Percentiles rank a stretch among this genome's conserved stretches.
phyloP scores from a whole-genome alignment of 805 yeast genomes.

The Barnettozyma botsteinii region DNA sequence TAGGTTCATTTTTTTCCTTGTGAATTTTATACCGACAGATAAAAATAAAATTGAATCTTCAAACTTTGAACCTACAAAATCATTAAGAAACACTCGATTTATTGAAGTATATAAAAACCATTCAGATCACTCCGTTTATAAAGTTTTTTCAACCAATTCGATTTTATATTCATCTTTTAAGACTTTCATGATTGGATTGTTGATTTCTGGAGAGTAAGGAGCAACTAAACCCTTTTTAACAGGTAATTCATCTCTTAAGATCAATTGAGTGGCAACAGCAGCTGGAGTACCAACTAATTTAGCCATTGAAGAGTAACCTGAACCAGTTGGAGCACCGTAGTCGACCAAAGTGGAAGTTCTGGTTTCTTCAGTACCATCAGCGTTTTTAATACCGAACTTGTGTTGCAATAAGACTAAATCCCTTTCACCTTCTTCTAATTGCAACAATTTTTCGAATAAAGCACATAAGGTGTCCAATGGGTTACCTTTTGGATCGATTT shows the following conservation, averaged over 20 bases:
- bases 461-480: constrained; percentile 97
- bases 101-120: background rate
- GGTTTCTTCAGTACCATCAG: constrained; percentile 82
- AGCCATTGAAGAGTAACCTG: constrained; percentile 97
- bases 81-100: too few species aligned
- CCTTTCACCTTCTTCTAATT: constrained; percentile 91
- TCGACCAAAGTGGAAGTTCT: constrained; percentile 95
- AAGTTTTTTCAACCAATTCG: constrained; percentile 81
- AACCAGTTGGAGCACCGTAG: constrained; percentile 76
- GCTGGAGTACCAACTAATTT: constrained; percentile 97
- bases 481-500: constrained; percentile 84
- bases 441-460: constrained; percentile 91
- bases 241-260: constrained; percentile 68
- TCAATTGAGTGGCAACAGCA: constrained; percentile 88
- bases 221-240: constrained; percentile 82
- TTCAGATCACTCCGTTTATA: constrained; percentile 14
- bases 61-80: too few species aligned
- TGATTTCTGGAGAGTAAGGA: constrained; percentile 86
- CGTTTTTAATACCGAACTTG: constrained; percentile 96
- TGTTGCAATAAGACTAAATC: constrained; percentile 94
- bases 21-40: background rate
- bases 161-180: constrained; percentile 88
- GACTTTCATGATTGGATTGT: constrained; percentile 85
- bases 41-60: too few species aligned
- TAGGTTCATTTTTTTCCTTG: background rate